Base-by-base conservation (phyloP, 306 rosid species). In the Erythrophleum fordii region DNA sequence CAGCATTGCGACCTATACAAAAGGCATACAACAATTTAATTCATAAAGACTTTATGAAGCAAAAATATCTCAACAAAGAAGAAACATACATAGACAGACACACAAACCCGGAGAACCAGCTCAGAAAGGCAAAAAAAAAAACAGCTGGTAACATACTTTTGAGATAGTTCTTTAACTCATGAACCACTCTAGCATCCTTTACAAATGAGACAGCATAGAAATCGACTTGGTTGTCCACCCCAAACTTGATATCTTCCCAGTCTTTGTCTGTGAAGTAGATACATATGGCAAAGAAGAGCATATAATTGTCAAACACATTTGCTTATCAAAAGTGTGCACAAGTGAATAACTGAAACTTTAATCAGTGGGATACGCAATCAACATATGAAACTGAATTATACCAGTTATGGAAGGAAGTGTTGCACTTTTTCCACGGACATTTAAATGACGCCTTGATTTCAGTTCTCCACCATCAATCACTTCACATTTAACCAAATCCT, bases 221-320 rank as follows among this genome's bases (percentile, higher is more conserved):
- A 83, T 95, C 99, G 65, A 95, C 98, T 86, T 86, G 88, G 83
- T 93, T 95, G 84, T 95, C 98, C 75, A 95, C 98, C 79, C 99
- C 98, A 79, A 95, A 95, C 84, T 91, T 93, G 86, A 95, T 95
- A 90, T 95, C 99, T 78, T 93, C 99, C 99, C 99, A 95, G 69
- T 95, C 99, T 80, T 93, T 95, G 52, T 93, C 98, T 95, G 91
- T 71, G 75, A 25, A 81, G 44, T 71, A 58, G 48, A 83, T 70
- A 51, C 52, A 81, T 37, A 39, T 39, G 44, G 73, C 35, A 77
- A 77, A 37, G 59, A 51, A 77, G 41, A 59, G 66, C 48, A 78
- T 70, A 73, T 74, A 77, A 69, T 70, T 62, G 44, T 42, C 45
- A 29, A 39, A 16, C 25, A 31, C 64, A 78, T 56, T 61, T 26